phyloP scores from a whole-genome alignment of 148 eudicot species.

The Pouteria glomerata region DNA sequence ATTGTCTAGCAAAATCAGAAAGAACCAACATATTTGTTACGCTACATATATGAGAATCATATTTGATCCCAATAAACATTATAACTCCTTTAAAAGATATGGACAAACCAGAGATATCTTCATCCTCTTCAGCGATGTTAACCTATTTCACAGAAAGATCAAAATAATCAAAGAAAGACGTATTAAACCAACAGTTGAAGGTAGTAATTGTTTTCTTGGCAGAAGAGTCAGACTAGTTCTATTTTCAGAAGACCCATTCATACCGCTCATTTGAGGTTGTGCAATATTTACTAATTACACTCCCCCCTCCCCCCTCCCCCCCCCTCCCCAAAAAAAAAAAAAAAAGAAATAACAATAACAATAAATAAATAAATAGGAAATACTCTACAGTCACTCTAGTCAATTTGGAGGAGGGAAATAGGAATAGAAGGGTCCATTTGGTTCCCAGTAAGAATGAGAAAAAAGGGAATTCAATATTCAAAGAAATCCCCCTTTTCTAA shows the following conservation, averaged over 20 bases:
- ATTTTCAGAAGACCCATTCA: background rate
- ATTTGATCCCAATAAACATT: background rate
- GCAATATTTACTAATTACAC: no score
- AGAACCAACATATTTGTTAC: slow-evolving; percentile 3
- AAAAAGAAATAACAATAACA: background rate
- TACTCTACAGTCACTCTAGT: background rate
- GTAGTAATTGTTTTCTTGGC: background rate
- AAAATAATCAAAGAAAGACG: background rate
- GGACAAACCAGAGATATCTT: slow-evolving; percentile 46
- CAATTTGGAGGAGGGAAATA: background rate
- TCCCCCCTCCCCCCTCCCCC: no score
- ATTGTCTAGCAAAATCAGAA: slow-evolving; percentile 40
- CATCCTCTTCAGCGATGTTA: slow-evolving; percentile 22
- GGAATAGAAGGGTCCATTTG: no score
- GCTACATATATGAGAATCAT: background rate
- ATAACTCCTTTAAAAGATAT: slow-evolving; percentile 16
- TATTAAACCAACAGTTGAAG: background rate
- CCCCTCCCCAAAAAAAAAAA: no score
- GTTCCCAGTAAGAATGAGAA: no score
- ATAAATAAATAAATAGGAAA: background rate
- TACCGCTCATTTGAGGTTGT: background rate
- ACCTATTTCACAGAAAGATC: slow-evolving; percentile 32
- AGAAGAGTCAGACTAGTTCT: background rate
- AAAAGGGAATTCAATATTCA: no score
- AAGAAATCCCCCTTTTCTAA: no score